Base-by-base conservation (phyloP, 2,329 filamentous ascomycete species). In the Trichoderma sp. region DNA sequence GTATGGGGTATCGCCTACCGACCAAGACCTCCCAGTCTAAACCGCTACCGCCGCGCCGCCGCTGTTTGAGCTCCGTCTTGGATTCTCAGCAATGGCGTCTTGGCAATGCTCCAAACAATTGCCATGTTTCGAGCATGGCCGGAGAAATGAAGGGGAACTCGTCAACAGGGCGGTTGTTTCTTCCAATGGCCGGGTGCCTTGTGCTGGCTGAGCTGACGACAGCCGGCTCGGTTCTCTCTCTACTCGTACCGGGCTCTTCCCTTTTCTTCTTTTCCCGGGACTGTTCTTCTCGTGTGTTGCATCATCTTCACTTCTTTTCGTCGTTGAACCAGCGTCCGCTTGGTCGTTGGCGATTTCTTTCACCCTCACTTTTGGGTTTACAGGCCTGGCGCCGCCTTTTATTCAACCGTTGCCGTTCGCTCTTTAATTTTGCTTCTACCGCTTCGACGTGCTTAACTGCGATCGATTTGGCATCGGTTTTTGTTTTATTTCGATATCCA, bases 221-320 rank as follows among this genome's bases (percentile, higher is more conserved):
- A 31, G 41, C 33, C 50, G 35, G 24, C 77, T 75, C 77, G 76
- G 64, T 75, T 21, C 45, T 50, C 45, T 66, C 71, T 65, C 75
- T 64, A 74, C 31, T 33, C 31, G 31, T 33, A 33, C 38, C 65
- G 67, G 68, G 33, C 27, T 74, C 73, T 63, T 66, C 68, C 33
- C 71, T 64, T 41, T 74, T 77, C 72, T 77, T 71, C 75, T 77
- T 77, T 77, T 59, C 41, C 77, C 74, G 56, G 75, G 73, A 63
- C 76, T 65, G 21, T 38, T 74, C 74, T 75, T 71, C 75, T 69
- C 27, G 56, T 71, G 72, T 76, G 60, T 78, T 75, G 41, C 63
- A 18, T 21, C 63, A 41, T 79, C 77, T 62, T 75, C 79, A 71
- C 64, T 73, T 78, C 73, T 56, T 75, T 77, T 67, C 56, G 33